These are phyloP conservation scores for Brassica napus DNA, from an alignment of 345 rosid species.

Conservation along the genomic window DNA sequence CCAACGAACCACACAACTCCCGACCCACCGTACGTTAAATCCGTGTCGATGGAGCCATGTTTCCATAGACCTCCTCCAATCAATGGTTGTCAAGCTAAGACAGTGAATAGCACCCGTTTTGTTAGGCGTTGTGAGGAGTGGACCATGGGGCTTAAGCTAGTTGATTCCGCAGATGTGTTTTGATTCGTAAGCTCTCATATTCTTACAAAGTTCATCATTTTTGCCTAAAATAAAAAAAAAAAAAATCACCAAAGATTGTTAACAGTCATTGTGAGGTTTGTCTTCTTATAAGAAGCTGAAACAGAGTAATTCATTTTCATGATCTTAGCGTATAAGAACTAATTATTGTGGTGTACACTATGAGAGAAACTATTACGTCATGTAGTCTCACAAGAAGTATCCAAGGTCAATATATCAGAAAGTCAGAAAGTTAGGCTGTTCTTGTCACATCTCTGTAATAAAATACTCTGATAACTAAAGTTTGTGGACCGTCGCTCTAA, in stretches of 20 bases:
- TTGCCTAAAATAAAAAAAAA: not conserved
- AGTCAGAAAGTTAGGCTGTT: too few species aligned
- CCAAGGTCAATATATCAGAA: too few species aligned
- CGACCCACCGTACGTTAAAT: conserved; percentile 37
- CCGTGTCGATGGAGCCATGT: conserved; percentile 45
- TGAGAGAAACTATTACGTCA: too few species aligned
- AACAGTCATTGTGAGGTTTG: too few species aligned
- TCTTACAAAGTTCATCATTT: too few species aligned
- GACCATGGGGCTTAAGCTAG: conserved; percentile 36
- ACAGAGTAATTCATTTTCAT: too few species aligned
- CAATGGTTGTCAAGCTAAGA: conserved; percentile 32
- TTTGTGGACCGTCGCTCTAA: not conserved
- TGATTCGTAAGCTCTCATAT: too few species aligned
- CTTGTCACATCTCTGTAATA: too few species aligned
- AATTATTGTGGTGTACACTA: too few species aligned
- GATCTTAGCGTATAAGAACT: too few species aligned
- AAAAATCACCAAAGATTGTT: too few species aligned
- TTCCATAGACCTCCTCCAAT: conserved; percentile 33
- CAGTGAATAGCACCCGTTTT: conserved; percentile 19
- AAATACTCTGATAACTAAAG: not conserved
- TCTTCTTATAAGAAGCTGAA: too few species aligned
- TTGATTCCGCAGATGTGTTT: not conserved
- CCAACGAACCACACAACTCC: conserved; percentile 30
- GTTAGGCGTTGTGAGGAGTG: conserved; percentile 45
- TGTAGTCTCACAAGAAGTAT: not conserved